A percentile compares a stretch with the other conserved stretches of the same genome.
Conservation (phyloP, 1,284 basidiomycete species). For the Trichosporon inkin region DNA sequence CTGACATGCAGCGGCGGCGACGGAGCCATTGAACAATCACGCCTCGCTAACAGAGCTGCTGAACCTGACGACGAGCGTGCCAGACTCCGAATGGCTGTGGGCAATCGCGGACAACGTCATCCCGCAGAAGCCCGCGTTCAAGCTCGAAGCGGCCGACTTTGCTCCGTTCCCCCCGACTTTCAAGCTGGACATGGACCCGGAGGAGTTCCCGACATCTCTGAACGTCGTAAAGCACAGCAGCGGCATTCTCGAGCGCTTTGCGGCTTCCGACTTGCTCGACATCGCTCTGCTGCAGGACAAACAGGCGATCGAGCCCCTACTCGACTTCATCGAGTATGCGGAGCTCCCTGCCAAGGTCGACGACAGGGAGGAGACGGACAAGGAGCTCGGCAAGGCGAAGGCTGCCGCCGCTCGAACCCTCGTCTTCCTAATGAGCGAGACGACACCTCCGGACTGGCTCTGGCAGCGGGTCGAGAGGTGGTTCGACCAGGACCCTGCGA, state of each 20-base stretch:
- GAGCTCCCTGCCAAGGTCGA: conserved; percentile 9
- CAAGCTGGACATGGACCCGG: conserved; percentile 5
- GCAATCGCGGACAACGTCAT: neutral
- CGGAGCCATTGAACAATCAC: neutral
- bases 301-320: conserved; percentile 6
- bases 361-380: conserved; percentile 6
- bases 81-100: conserved; percentile 12
- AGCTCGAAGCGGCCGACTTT: conserved; percentile 5
- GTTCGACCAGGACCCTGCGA: conserved; percentile 54
- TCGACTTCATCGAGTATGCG: conserved; percentile 28
- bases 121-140: neutral
- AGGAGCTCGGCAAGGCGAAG: conserved; percentile 69
- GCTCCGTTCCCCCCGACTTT: conserved; percentile 9
- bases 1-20: neutral
- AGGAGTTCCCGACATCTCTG: conserved; percentile 8
- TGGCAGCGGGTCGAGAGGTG: conserved; percentile 70
- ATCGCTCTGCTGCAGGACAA: conserved; percentile 4
- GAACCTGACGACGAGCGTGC: conserved; percentile 29
- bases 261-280: conserved; percentile 14
- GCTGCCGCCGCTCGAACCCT: conserved; percentile 75
- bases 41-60: conserved; percentile 18
- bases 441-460: conserved; percentile 67
- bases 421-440: conserved; percentile 72
- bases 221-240: conserved; percentile 9
- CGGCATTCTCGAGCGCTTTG: conserved; percentile 11